A percentile compares a stretch with the other conserved stretches of the same genome.
These are phyloP conservation scores for Blastobotrys ciferrii DNA, from an alignment of 1,139 yeast genomes.

Conservation along the genomic window DNA sequence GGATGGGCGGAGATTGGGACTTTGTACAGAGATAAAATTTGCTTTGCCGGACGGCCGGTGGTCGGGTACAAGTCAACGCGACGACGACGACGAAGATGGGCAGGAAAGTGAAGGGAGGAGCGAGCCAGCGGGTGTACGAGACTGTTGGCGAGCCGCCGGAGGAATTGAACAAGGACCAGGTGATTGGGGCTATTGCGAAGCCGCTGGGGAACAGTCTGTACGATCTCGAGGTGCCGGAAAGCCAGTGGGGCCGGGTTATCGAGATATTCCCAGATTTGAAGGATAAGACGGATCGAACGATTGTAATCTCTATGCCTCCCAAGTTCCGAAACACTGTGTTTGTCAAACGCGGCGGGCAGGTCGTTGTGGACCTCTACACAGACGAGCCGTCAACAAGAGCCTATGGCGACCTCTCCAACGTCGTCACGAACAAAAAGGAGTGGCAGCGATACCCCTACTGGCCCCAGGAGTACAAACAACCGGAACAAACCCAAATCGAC, in stretches of 20 bases:
- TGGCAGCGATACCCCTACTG: conserved; percentile 40
- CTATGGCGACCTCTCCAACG: conserved; percentile 38
- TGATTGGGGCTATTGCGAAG: conserved; percentile 33
- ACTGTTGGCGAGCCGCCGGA: conserved; percentile 35
- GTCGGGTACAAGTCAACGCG: too few species aligned
- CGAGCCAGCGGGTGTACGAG: conserved; percentile 27
- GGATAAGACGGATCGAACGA: conserved; percentile 16
- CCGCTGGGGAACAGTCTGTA: conserved; percentile 37
- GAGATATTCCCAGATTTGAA: conserved; percentile 14
- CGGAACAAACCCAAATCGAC: conserved; percentile 16
- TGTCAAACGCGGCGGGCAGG: conserved; percentile 40
- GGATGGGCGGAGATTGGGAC: too few species aligned
- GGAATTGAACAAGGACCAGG: conserved; percentile 30
- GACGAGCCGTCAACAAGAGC: conserved; percentile 26
- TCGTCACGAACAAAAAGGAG: conserved; percentile 35
- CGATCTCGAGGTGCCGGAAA: conserved; percentile 32
- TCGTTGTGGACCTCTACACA: conserved; percentile 32
- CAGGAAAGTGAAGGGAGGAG: conserved; percentile 6
- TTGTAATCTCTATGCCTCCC: conserved; percentile 38
- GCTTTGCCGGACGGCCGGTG: too few species aligned
- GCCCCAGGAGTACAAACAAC: conserved; percentile 36
- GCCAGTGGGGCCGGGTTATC: conserved; percentile 22
- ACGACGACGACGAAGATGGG: too few species aligned
- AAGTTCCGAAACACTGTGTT: conserved; percentile 39
- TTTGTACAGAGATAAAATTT: too few species aligned